These are phyloP conservation scores for Penicillium sp. DNA, from an alignment of 2,329 filamentous ascomycete species.

Conservation along the genomic window DNA sequence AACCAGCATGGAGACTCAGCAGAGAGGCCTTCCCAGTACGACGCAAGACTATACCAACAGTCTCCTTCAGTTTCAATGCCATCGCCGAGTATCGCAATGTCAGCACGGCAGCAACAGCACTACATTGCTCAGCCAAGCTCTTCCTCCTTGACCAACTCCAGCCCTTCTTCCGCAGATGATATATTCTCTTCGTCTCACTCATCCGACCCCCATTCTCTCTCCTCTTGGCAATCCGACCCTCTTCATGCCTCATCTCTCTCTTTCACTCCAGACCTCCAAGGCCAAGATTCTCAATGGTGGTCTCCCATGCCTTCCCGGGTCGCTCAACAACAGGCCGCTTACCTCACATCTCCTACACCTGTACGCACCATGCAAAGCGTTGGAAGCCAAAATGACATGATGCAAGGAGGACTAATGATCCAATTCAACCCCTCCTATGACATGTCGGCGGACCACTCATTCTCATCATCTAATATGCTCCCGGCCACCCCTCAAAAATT, in stretches of 20 bases:
- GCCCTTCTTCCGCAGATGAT: slow-evolving; percentile 32
- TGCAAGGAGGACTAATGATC: slow-evolving; percentile 36
- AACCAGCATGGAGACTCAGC: slow-evolving; percentile 24
- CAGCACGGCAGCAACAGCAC: slow-evolving; percentile 27
- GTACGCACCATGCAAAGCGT: slow-evolving; percentile 26
- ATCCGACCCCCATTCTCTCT: slow-evolving; percentile 32
- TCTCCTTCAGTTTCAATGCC: slow-evolving; percentile 30
- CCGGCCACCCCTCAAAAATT: slow-evolving; percentile 20
- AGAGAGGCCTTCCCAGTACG: slow-evolving; percentile 29
- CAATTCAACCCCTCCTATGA: slow-evolving; percentile 33
- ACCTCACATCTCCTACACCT: slow-evolving; percentile 30
- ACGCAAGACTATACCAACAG: slow-evolving; percentile 27
- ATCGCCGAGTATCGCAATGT: slow-evolving; percentile 24
- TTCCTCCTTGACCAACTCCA: slow-evolving; percentile 26
- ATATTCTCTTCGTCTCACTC: slow-evolving; percentile 34
- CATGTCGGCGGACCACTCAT: slow-evolving; percentile 27
- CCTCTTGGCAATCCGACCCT: slow-evolving; percentile 37
- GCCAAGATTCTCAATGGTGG: slow-evolving; percentile 37
- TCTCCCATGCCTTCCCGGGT: slow-evolving; percentile 30
- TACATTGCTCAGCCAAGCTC: slow-evolving; percentile 27
- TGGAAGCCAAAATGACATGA: slow-evolving; percentile 26
- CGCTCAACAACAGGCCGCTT: slow-evolving; percentile 30
- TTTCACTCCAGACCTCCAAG: slow-evolving; percentile 35
- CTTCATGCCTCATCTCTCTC: slow-evolving; percentile 31
- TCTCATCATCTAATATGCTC: slow-evolving; percentile 20